Conservation (phyloP, 1,284 basidiomycete species). For the Phenoliferia sp. region DNA sequence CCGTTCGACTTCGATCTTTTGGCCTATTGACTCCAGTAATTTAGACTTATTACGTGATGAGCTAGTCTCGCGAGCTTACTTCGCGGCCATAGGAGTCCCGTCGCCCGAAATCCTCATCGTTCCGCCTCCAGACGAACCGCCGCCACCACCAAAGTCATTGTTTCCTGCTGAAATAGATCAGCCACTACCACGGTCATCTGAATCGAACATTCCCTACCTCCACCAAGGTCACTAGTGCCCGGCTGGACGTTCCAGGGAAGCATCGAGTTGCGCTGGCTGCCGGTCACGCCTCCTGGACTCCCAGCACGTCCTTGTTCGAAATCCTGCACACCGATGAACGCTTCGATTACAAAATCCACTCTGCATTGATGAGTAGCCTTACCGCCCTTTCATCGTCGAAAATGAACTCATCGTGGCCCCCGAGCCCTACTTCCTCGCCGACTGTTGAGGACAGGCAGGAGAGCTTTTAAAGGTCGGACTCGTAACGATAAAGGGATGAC, state of each 20-base stretch:
- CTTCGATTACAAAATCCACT: too few species aligned
- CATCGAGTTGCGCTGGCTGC: constrained; percentile 8
- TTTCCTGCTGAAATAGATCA: not conserved
- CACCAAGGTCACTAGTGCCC: constrained; percentile 17
- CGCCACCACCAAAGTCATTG: not conserved
- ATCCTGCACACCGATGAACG: too few species aligned
- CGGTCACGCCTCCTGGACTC: constrained; percentile 1
- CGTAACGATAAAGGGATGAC: too few species aligned
- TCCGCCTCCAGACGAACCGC: constrained; percentile 10
- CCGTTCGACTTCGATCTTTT: constrained; percentile 5
- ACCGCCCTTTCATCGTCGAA: not conserved
- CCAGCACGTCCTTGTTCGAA: constrained; percentile 19
- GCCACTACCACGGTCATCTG: not conserved
- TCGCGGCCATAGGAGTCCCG: constrained; percentile 1
- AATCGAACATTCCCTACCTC: not conserved
- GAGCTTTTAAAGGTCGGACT: too few species aligned
- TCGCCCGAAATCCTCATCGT: constrained; percentile 20
- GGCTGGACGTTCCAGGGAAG: constrained; percentile 18
- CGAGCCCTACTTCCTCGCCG: not conserved
- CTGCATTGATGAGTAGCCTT: too few species aligned
- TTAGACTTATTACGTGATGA: not conserved
- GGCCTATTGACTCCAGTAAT: not conserved
- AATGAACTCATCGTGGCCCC: not conserved
- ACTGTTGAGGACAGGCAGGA: not conserved
- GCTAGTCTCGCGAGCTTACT: not conserved